phyloP scores from a whole-genome alignment of 495 filamentous ascomycete species.

The Chaetomium tenue region DNA sequence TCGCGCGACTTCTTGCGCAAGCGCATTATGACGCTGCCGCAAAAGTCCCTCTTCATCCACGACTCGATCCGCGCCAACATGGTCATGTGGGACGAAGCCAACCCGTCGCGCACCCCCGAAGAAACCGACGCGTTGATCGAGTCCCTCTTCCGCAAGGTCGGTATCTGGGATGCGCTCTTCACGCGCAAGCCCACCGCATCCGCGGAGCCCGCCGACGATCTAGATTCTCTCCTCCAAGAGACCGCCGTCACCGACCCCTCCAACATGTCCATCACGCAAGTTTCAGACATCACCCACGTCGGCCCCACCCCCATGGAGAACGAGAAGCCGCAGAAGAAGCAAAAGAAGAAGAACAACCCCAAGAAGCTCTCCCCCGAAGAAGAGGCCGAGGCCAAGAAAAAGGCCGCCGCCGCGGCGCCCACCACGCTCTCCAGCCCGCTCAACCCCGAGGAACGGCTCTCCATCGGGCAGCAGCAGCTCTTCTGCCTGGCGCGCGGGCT shows the following conservation, averaged over 20 bases:
- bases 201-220: not conserved
- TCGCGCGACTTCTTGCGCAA: constrained; percentile 11
- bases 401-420: not conserved
- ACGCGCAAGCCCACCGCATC: constrained; percentile 8
- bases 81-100: constrained; percentile 12
- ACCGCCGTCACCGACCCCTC: not conserved
- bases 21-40: constrained; percentile 16
- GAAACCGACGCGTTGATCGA: constrained; percentile 15
- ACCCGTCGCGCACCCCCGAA: constrained; percentile 1
- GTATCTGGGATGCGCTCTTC: constrained; percentile 19
- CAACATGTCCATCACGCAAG: not conserved
- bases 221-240: not conserved
- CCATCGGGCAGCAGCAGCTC: constrained; percentile 14
- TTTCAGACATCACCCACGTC: not conserved
- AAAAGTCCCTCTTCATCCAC: constrained; percentile 17
- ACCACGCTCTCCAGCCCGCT: constrained; percentile 8
- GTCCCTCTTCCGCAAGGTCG: constrained; percentile 9
- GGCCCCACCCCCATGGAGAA: not conserved
- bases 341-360: not conserved
- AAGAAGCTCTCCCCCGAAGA: not conserved
- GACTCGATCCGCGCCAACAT: constrained; percentile 17
- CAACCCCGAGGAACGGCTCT: constrained; percentile 12
- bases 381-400: not conserved
- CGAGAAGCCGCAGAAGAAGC: constrained; percentile 11
- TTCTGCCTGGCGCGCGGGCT: constrained; percentile 15